A percentile compares a stretch with the other conserved stretches of the same genome.
phyloP scores from a whole-genome alignment of 805 yeast species.

The Jamesozyma jinghongensis region DNA sequence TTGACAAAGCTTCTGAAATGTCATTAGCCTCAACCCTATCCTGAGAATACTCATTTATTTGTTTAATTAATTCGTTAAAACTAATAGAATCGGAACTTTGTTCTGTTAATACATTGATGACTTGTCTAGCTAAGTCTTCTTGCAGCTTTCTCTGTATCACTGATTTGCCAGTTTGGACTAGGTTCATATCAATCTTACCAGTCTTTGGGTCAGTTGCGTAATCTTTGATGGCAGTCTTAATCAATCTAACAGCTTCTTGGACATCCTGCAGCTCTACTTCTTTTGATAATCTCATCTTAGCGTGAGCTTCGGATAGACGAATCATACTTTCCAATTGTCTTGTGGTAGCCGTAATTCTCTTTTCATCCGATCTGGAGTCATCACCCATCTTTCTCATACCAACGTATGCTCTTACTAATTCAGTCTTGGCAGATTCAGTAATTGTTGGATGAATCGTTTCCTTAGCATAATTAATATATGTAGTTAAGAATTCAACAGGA shows the following conservation, averaged over 20 bases:
- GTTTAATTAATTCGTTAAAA: slow-evolving; percentile 49
- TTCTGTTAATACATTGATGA: slow-evolving; percentile 46
- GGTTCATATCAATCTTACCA: slow-evolving; percentile 94
- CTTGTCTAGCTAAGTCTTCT: slow-evolving; percentile 59
- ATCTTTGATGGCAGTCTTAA: slow-evolving; percentile 89
- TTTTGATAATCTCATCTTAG: slow-evolving; percentile 79
- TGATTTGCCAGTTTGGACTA: slow-evolving; percentile 93
- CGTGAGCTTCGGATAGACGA: slow-evolving; percentile 91
- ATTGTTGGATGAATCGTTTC: slow-evolving; percentile 73
- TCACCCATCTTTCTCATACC: slow-evolving; percentile 93
- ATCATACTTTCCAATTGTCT: slow-evolving; percentile 95
- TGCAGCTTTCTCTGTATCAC: slow-evolving; percentile 71
- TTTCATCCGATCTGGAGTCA: slow-evolving; percentile 75
- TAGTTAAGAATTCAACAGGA: slow-evolving; percentile 79
- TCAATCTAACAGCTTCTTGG: slow-evolving; percentile 84
- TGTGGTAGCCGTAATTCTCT: slow-evolving; percentile 94
- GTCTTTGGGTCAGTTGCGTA: slow-evolving; percentile 97
- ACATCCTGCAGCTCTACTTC: slow-evolving; percentile 75
- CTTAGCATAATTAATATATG: slow-evolving; percentile 90
- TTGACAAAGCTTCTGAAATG: slow-evolving; percentile 54
- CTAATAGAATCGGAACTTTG: slow-evolving; percentile 41
- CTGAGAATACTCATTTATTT: slow-evolving; percentile 51
- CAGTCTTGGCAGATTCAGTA: slow-evolving; percentile 71
- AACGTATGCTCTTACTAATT: slow-evolving; percentile 79
- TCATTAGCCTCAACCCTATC: slow-evolving; percentile 63